Evolutionary conservation across 345 rosid genomes (phyloP).

Genomic region (Gossypium sturtianum): DNA sequence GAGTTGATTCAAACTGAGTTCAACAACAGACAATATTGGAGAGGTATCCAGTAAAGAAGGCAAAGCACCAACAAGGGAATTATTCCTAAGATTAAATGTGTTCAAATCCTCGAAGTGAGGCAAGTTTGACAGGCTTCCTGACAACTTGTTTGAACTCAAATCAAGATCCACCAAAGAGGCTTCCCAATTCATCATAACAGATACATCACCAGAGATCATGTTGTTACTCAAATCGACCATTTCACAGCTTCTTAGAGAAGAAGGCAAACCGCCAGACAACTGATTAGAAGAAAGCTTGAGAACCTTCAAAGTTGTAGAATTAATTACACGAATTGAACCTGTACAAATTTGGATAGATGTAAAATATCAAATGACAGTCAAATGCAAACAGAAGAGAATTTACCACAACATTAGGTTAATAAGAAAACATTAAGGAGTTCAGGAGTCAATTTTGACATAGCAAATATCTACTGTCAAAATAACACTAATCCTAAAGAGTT

Average conservation of each 20-base stretch:
- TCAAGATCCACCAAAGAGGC: constrained; percentile 63
- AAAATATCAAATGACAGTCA: constrained; percentile 11
- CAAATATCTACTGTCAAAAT: neutral
- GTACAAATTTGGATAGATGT: constrained; percentile 23
- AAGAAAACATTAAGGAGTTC: neutral
- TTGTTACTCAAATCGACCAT: constrained; percentile 72
- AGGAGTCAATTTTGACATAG: neutral
- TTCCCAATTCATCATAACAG: constrained; percentile 58
- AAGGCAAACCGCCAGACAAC: constrained; percentile 63
- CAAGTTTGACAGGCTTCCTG: constrained; percentile 62
- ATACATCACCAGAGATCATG: constrained; percentile 54
- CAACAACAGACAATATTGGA: constrained; percentile 50
- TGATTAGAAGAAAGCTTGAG: constrained; percentile 77
- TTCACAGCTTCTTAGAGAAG: constrained; percentile 34
- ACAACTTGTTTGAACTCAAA: constrained; percentile 76
- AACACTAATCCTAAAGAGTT: neutral
- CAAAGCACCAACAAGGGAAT: constrained; percentile 52
- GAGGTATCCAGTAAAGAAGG: constrained; percentile 47
- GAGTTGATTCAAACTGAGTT: constrained; percentile 71
- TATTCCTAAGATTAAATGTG: constrained; percentile 53
- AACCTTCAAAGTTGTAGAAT: constrained; percentile 52
- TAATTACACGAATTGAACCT: constrained; percentile 60
- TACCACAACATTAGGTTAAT: neutral
- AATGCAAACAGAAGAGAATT: neutral
- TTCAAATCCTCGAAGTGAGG: constrained; percentile 47